Evolutionary conservation across 495 filamentous ascomycete genomes (phyloP).

Genomic region (Durotheca rogersii): DNA sequence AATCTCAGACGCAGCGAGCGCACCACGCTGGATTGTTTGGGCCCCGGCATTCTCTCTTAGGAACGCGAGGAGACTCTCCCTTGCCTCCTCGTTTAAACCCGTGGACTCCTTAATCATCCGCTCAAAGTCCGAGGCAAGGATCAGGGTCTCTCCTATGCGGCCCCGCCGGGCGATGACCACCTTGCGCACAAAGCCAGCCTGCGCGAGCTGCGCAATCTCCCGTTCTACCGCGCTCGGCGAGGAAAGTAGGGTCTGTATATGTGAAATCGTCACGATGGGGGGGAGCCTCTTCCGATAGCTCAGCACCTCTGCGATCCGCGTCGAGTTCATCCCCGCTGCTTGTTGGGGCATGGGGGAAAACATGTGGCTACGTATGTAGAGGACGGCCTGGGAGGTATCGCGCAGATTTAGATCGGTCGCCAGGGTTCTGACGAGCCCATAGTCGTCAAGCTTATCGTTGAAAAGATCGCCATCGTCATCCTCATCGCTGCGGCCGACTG

Average conservation of each 20-base stretch:
- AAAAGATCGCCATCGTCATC: conserved; percentile 47
- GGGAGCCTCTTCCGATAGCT: conserved; percentile 67
- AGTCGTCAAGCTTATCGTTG: conserved; percentile 57
- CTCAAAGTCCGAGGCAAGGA: conserved; percentile 65
- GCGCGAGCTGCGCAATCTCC: conserved; percentile 66
- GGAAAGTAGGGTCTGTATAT: conserved; percentile 66
- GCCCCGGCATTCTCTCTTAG: conserved; percentile 57
- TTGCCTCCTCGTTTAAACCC: conserved; percentile 50
- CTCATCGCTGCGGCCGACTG: conserved; percentile 31
- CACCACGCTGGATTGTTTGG: conserved; percentile 47
- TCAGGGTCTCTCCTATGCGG: conserved; percentile 67
- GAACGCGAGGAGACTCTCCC: conserved; percentile 57
- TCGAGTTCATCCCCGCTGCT: conserved; percentile 71
- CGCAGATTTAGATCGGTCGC: conserved; percentile 55
- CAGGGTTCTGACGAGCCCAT: conserved; percentile 54
- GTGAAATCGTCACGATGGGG: conserved; percentile 66
- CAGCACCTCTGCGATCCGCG: conserved; percentile 67
- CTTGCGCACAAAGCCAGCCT: conserved; percentile 60
- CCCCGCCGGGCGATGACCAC: conserved; percentile 67
- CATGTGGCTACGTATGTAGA: conserved; percentile 61
- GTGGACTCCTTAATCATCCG: conserved; percentile 48
- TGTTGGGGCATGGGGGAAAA: conserved; percentile 66
- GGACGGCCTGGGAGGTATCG: conserved; percentile 65
- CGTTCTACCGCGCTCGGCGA: conserved; percentile 71
- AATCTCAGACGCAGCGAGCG: conserved; percentile 54